phyloP scores from a whole-genome alignment of 768 basidiomycete genomes.

The Lactarius sanguifluus region DNA sequence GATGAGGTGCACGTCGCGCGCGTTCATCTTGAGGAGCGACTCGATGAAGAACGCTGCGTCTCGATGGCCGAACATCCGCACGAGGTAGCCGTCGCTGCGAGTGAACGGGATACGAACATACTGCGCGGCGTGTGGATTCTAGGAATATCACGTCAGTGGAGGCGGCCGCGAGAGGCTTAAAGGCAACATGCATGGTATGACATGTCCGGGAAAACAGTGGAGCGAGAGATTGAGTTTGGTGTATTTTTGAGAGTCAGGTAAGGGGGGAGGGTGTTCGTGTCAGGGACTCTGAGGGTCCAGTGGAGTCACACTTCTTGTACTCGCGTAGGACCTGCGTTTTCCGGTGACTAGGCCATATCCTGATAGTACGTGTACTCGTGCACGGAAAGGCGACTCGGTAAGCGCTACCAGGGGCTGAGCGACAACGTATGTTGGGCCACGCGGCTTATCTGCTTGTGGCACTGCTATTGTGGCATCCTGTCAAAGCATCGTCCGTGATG shows the following conservation, averaged over 20 bases:
- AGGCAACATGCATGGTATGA: background rate
- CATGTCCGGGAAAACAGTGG: background rate
- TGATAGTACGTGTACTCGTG: constrained; percentile 29
- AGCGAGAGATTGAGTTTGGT: background rate
- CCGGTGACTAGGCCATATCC: constrained; percentile 24
- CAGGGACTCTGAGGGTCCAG: background rate
- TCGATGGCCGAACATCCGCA: constrained; percentile 21
- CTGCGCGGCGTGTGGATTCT: background rate
- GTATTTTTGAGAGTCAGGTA: constrained; percentile 1
- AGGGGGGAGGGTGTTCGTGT: background rate
- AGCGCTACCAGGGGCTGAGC: constrained; percentile 13
- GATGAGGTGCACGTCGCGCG: constrained; percentile 1
- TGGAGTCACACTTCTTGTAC: constrained; percentile 23
- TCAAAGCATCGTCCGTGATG: background rate
- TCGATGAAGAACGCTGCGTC: constrained; percentile 22
- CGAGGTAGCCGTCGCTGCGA: constrained; percentile 12
- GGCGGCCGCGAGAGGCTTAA: background rate
- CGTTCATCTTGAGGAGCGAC: constrained; percentile 19
- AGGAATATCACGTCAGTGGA: background rate
- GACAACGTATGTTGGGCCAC: constrained; percentile 15
- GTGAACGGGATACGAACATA: background rate
- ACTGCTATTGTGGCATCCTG: constrained; percentile 24
- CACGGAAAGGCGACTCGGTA: constrained; percentile 2
- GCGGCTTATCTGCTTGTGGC: constrained; percentile 21
- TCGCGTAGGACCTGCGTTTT: background rate